A percentile compares a stretch with the other conserved stretches of the same genome.
Conservation (phyloP, 176 grass and related monocot genomes). For the Bolboschoenus planiculmis region DNA sequence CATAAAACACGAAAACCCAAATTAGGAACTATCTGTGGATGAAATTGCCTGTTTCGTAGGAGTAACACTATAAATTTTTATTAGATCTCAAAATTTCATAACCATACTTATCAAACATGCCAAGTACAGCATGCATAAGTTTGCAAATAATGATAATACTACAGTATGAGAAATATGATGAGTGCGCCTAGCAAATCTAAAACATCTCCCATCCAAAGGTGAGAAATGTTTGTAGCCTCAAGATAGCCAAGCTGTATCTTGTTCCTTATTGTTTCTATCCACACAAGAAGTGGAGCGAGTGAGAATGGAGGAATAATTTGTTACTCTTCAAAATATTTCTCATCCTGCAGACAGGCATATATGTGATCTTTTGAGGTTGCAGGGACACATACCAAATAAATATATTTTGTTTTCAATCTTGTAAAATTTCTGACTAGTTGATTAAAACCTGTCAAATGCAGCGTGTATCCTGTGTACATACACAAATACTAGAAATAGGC, state of each 20-base stretch:
- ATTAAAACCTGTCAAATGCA: conserved; percentile 33
- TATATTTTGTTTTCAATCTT: background rate
- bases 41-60: background rate
- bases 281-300: background rate
- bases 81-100: background rate
- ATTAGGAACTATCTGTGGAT: background rate
- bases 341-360: background rate
- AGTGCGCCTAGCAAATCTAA: background rate
- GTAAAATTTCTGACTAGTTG: background rate
- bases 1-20: no score
- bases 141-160: background rate
- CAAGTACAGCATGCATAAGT: background rate
- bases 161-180: background rate
- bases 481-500: conserved; percentile 87
- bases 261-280: background rate
- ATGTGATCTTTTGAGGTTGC: background rate
- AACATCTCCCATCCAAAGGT: background rate
- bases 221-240: background rate
- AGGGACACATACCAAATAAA: background rate
- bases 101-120: background rate
- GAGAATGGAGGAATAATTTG: background rate
- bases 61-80: background rate
- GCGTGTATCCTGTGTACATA: conserved; percentile 94
- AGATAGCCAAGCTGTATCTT: background rate
- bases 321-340: background rate